Evolutionary conservation across 805 yeast species (phyloP).

Genomic region (Candida rishiriensis): DNA sequence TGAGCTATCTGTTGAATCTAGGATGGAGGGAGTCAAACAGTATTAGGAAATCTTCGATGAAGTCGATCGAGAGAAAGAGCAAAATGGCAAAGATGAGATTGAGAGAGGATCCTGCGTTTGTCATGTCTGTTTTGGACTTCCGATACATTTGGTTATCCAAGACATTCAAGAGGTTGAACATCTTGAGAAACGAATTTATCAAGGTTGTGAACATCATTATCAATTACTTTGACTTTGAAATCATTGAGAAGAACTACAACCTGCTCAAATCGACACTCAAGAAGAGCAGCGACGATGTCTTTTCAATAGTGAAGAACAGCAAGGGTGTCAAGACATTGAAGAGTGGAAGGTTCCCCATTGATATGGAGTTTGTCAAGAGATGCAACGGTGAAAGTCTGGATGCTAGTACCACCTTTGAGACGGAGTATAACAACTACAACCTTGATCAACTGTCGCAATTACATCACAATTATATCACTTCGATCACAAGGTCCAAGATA

Average conservation of each 20-base stretch:
- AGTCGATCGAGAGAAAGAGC: conserved; percentile 10
- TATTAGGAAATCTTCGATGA: conserved; percentile 26
- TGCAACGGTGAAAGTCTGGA: not conserved
- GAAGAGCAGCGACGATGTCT: conserved; percentile 8
- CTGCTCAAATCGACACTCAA: conserved; percentile 23
- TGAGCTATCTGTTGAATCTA: conserved; percentile 45
- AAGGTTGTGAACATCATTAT: conserved; percentile 39
- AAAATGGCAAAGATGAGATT: conserved; percentile 9
- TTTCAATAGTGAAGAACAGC: conserved; percentile 10
- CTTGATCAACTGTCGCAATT: conserved; percentile 44
- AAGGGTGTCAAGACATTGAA: conserved; percentile 15
- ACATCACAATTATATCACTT: conserved; percentile 31
- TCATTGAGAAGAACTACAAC: conserved; percentile 38
- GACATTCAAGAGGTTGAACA: conserved; percentile 29
- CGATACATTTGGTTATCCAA: conserved; percentile 20
- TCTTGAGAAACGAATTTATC: conserved; percentile 35
- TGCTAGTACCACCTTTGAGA: not conserved
- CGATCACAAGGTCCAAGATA: conserved; percentile 34
- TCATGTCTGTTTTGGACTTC: conserved; percentile 11
- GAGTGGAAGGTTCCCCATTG: conserved; percentile 11
- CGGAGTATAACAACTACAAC: conserved; percentile 30
- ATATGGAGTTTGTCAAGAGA: conserved; percentile 3
- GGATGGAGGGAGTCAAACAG: conserved; percentile 42
- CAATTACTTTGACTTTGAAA: conserved; percentile 40
- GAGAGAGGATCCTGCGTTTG: conserved; percentile 3